Percentiles rank a stretch among this genome's conserved stretches.
These are phyloP conservation scores for Colletotrichum caudatum DNA, from an alignment of 2,329 filamentous ascomycete species.

Conservation along the genomic window DNA sequence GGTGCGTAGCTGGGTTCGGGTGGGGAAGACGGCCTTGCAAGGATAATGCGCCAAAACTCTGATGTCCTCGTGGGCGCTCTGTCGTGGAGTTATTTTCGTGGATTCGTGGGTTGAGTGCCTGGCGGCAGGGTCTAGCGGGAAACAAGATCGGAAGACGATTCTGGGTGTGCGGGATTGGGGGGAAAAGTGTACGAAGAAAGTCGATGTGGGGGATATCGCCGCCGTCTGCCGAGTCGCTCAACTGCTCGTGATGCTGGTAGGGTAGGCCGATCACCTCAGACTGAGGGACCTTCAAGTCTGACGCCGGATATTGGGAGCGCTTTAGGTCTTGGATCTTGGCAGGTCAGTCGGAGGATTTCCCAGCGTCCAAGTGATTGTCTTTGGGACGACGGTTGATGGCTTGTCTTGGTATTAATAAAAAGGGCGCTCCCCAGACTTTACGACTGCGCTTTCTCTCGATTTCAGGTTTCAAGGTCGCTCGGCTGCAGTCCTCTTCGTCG, in stretches of 20 bases:
- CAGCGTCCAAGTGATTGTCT: conserved; percentile 13
- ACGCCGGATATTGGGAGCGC: neutral
- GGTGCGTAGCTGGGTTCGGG: conserved; percentile 2
- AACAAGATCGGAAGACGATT: conserved; percentile 15
- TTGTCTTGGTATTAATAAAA: conserved; percentile 15
- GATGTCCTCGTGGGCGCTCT: conserved; percentile 30
- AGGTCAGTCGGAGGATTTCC: conserved; percentile 4
- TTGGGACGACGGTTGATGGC: conserved; percentile 19
- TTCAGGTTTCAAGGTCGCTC: conserved; percentile 8
- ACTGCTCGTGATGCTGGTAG: conserved; percentile 25
- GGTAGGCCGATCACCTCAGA: conserved; percentile 12
- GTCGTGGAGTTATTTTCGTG: conserved; percentile 13
- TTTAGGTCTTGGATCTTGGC: neutral
- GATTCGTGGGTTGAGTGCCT: conserved; percentile 25
- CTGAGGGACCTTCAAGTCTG: conserved; percentile 12
- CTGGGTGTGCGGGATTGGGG: conserved; percentile 13
- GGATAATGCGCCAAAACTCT: conserved; percentile 36
- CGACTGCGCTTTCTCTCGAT: neutral
- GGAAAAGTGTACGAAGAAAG: conserved; percentile 5
- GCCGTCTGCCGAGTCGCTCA: conserved; percentile 11
- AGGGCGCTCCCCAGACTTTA: neutral
- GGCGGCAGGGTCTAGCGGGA: neutral
- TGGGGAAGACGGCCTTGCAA: conserved; percentile 15
- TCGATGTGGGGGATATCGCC: conserved; percentile 7
- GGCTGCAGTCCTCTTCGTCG: conserved; percentile 11